phyloP scores from a whole-genome alignment of 306 rosid genomes.

The Ochetophila trinervis region DNA sequence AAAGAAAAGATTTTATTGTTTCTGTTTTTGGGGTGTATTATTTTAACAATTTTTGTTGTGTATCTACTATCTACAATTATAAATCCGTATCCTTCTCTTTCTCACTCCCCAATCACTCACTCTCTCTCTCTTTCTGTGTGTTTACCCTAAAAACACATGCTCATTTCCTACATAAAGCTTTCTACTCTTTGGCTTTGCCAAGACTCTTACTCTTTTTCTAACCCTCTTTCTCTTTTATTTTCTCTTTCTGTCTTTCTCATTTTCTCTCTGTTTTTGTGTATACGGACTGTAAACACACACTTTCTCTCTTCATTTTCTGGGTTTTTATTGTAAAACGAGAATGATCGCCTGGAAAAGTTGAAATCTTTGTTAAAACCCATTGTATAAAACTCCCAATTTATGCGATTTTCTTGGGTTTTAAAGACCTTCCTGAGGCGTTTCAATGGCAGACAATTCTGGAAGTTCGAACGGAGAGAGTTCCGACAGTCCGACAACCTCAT shows the following conservation, averaged over 20 bases:
- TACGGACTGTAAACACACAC: not conserved
- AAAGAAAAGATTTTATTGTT: not conserved
- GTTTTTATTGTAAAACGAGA: conserved; percentile 18
- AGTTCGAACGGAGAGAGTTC: no score
- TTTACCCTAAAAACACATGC: conserved; percentile 51
- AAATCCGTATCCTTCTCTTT: conserved; percentile 20
- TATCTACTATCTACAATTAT: not conserved
- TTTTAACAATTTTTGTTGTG: not conserved
- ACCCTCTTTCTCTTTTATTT: conserved; percentile 15
- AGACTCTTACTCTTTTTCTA: not conserved
- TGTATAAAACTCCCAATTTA: conserved; percentile 30
- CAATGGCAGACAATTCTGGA: conserved; percentile 48
- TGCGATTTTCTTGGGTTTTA: conserved; percentile 37
- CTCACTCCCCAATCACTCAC: not conserved
- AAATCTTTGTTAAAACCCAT: conserved; percentile 30
- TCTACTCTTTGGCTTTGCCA: conserved; percentile 22
- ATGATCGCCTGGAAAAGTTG: conserved; percentile 14
- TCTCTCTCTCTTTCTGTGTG: conserved; percentile 3
- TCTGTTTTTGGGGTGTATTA: not conserved
- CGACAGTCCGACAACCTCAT: conserved; percentile 34
- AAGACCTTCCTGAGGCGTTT: conserved; percentile 22
- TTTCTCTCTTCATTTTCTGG: conserved; percentile 23
- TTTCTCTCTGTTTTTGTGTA: conserved; percentile 11
- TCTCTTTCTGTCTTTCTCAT: conserved; percentile 10
- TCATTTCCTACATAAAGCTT: conserved; percentile 47